Base-by-base conservation (phyloP, 768 basidiomycete genomes). In the Pleurotus tuoliensis region DNA sequence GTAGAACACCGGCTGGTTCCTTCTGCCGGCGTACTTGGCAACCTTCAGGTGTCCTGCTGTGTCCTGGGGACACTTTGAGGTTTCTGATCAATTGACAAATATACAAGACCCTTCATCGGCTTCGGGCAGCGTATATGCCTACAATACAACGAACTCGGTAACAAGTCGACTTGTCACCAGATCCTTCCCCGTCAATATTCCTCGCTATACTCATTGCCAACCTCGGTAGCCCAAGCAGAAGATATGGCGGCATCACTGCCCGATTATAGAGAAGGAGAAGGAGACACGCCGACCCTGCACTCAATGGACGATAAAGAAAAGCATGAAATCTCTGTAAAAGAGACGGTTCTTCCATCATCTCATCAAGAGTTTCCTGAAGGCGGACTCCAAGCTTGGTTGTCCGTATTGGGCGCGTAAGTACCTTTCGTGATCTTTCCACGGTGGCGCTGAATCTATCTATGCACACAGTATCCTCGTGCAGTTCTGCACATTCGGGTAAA, bases 401-500 rank as follows among this genome's bases (percentile, higher is more conserved):
- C 63, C 16, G 63, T 64, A 1, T 44, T 57, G 15, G 63, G 63
- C 55, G 62, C 63, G 63, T 62, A 55, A 18, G 61, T 47, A 18
- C 18, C 16, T 6, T 37, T 24, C 11, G n/a, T 8, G 16, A 4
- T 13, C 13, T 22, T 9, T 7, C 27, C 55, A 9, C 47, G 3
- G 20, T 18, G 40, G 18, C 9, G 7, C 6, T 12, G 3, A 20
- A 5, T 4, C 11, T 16, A 50, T 34, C 5, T 12, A 9, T 3
- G 6, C 44, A 16, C 20, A 18, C 40, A 76, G 76, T 22, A 75
- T 71, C 63, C 56, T 77, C 13, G 58, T 69, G n/a, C 76, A 78
- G 59, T 73, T 76, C 56, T 69, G 69, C 39, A 73, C 75, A 13
- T 79, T 79, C 63, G 79, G 79, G 73, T 76, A 58, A 53, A 53